These are phyloP conservation scores for Porodaedalea pini DNA, from an alignment of 1,284 basidiomycete genomes.

Conservation along the genomic window DNA sequence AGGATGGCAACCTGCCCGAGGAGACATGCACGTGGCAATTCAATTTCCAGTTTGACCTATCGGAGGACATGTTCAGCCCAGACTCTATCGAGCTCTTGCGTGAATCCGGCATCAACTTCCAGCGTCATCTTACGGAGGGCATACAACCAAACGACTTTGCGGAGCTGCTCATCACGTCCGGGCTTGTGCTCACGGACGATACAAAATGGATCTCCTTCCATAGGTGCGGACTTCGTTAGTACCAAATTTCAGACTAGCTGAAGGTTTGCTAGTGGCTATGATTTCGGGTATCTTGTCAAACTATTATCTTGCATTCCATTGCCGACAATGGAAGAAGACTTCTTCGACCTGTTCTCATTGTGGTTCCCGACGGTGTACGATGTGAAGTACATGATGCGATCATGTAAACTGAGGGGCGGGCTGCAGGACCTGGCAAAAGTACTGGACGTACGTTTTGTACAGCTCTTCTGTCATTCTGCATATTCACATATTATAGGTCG, in stretches of 20 bases:
- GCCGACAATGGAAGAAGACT: constrained; percentile 85
- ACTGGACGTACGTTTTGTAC: constrained; percentile 58
- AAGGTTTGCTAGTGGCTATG: constrained; percentile 75
- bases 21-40: constrained; percentile 98
- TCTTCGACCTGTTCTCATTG: constrained; percentile 83
- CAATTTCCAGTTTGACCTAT: constrained; percentile 90
- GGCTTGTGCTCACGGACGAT: constrained; percentile 85
- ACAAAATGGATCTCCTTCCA: constrained; percentile 99
- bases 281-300: constrained; percentile 98
- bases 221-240: constrained; percentile 55
- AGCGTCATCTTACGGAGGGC: constrained; percentile 88
- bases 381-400: constrained; percentile 95
- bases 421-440: constrained; percentile 96
- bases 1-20: constrained; percentile 85
- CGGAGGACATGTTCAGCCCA: constrained; percentile 97
- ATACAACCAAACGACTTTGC: constrained; percentile 95
- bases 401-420: constrained; percentile 88
- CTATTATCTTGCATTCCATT: constrained; percentile 86
- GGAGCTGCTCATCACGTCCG: constrained; percentile 94
- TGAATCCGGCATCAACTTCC: constrained; percentile 95
- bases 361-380: constrained; percentile 99
- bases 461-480: constrained; percentile 18
- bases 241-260: not conserved
- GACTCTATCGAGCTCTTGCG: constrained; percentile 94
- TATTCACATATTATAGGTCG: constrained; percentile 50